Evolutionary conservation across 495 filamentous ascomycete genomes (phyloP).

Genomic region (Hypoxylon rickii): DNA sequence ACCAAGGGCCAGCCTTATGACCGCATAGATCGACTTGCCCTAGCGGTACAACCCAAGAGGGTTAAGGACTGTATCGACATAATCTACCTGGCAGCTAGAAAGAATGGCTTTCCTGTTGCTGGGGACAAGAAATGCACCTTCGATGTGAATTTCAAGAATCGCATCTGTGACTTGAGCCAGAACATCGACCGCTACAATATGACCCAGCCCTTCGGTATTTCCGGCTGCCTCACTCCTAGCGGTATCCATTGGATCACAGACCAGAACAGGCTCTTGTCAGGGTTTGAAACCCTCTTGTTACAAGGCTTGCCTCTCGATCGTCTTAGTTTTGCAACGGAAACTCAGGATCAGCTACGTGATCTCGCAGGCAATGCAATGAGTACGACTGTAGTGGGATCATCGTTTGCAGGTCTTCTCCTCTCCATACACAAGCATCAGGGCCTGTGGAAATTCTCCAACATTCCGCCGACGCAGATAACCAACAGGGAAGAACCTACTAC

Average conservation of each 20-base stretch:
- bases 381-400: conserved; percentile 70
- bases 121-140: conserved; percentile 24
- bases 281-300: conserved; percentile 67
- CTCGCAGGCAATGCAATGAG: conserved; percentile 88
- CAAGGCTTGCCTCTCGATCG: conserved; percentile 73
- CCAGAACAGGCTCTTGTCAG: conserved; percentile 65
- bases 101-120: background rate
- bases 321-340: conserved; percentile 67
- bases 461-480: background rate
- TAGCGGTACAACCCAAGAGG: conserved; percentile 50
- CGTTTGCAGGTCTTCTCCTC: conserved; percentile 50
- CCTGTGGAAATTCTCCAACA: background rate
- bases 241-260: conserved; percentile 68
- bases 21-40: conserved; percentile 49
- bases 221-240: conserved; percentile 71
- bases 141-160: conserved; percentile 70
- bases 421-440: background rate
- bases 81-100: conserved; percentile 51
- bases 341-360: conserved; percentile 66
- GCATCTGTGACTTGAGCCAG: conserved; percentile 70
- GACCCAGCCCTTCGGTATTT: conserved; percentile 57
- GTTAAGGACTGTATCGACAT: conserved; percentile 74
- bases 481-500: conserved; percentile 23
- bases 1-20: conserved; percentile 60
- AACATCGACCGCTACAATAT: conserved; percentile 64